phyloP scores from a whole-genome alignment of 257 asterid genomes.

The Plantago elongata region DNA sequence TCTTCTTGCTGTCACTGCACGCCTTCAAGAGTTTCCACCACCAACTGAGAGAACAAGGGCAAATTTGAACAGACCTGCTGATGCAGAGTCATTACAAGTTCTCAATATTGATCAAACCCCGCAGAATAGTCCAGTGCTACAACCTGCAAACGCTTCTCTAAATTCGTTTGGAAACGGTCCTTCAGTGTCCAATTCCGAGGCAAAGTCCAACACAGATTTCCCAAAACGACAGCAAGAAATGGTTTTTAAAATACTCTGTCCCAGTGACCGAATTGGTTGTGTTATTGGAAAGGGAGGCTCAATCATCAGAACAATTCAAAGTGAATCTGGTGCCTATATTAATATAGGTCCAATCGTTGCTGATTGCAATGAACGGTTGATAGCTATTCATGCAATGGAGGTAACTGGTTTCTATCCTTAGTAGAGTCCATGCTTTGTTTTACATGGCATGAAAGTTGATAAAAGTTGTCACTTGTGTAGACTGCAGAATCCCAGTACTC shows the following conservation, averaged over 20 bases:
- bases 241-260: slow-evolving; percentile 59
- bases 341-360: slow-evolving; percentile 44
- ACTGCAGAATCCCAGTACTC: slow-evolving; percentile 42
- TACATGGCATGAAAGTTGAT: slow-evolving; percentile 5
- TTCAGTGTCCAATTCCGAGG: slow-evolving; percentile 28
- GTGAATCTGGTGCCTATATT: slow-evolving; percentile 53
- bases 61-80: slow-evolving; percentile 26
- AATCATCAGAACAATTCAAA: slow-evolving; percentile 39
- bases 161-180: slow-evolving; percentile 25
- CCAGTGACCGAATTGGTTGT: slow-evolving; percentile 49
- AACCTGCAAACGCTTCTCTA: slow-evolving; percentile 30
- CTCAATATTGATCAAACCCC: slow-evolving; percentile 31
- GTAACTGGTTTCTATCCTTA: slow-evolving; percentile 21
- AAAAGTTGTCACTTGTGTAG: slow-evolving; percentile 26
- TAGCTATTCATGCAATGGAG: slow-evolving; percentile 61
- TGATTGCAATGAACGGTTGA: slow-evolving; percentile 54
- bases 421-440: slow-evolving; percentile 5
- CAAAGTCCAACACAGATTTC: slow-evolving; percentile 25
- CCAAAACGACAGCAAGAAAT: slow-evolving; percentile 38
- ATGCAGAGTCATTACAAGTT: slow-evolving; percentile 28
- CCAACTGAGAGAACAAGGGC: slow-evolving; percentile 30
- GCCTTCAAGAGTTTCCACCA: slow-evolving; percentile 59
- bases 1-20: slow-evolving; percentile 48
- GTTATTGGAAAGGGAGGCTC: slow-evolving; percentile 83
- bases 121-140: slow-evolving; percentile 33